A percentile compares a stretch with the other conserved stretches of the same genome.
phyloP scores from a whole-genome alignment of 2,329 filamentous ascomycete genomes.

The Fonsecaea nubica region DNA sequence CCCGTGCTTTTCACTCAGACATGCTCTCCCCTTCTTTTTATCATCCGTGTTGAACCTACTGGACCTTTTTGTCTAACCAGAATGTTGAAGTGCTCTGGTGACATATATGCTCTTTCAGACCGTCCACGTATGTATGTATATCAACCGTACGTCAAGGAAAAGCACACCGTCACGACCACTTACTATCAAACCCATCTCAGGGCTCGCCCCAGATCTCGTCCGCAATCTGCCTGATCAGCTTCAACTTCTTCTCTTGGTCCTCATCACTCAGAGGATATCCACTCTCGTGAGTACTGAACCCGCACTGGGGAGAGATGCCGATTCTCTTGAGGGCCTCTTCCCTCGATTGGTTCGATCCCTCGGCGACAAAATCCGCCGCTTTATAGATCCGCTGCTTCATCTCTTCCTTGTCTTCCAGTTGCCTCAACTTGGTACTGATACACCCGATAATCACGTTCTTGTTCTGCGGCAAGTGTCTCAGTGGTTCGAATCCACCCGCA shows the following conservation, averaged over 20 bases:
- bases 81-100: constrained; percentile 28
- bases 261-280: constrained; percentile 70
- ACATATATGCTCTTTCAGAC: constrained; percentile 19
- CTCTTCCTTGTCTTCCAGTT: constrained; percentile 65
- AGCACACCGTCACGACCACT: not conserved
- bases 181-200: constrained; percentile 36
- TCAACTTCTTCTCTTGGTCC: constrained; percentile 72
- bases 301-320: constrained; percentile 69
- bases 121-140: not conserved
- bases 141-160: not conserved
- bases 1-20: not conserved
- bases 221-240: constrained; percentile 69
- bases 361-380: constrained; percentile 69
- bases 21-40: not conserved
- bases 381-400: constrained; percentile 61
- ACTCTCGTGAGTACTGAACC: constrained; percentile 71
- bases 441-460: constrained; percentile 66
- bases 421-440: constrained; percentile 64
- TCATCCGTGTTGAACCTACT: constrained; percentile 21
- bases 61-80: constrained; percentile 27
- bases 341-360: constrained; percentile 65
- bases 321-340: constrained; percentile 71
- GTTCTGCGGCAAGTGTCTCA: constrained; percentile 61
- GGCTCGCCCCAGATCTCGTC: constrained; percentile 69
- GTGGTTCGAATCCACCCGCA: constrained; percentile 66